A percentile compares a stretch with the other conserved stretches of the same genome.
Conservation (phyloP, 129 eudicot genomes). For the Lonicera japonica region DNA sequence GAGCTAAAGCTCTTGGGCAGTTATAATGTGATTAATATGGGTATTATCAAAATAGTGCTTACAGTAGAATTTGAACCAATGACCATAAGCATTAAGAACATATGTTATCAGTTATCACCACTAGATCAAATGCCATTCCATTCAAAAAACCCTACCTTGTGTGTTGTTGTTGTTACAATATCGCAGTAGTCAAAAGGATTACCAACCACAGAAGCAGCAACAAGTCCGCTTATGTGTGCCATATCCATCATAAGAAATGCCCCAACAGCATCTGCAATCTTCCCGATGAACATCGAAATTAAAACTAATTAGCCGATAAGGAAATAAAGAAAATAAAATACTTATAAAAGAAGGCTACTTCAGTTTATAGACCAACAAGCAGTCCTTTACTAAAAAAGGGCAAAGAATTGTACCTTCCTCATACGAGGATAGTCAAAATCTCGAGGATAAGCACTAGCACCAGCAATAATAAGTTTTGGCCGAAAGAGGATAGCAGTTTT, state of each 20-base stretch:
- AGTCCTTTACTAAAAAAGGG: background rate
- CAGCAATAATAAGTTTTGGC: slow-evolving; percentile 92
- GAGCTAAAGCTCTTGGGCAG: too few relatives aligned
- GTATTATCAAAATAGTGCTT: too few relatives aligned
- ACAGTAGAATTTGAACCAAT: too few relatives aligned
- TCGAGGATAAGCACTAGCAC: slow-evolving; percentile 98
- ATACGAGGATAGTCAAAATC: slow-evolving; percentile 93
- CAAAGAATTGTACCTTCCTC: slow-evolving; percentile 60
- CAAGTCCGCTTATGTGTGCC: slow-evolving; percentile 99
- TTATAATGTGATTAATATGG: too few relatives aligned
- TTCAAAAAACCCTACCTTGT: too few relatives aligned
- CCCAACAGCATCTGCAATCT: slow-evolving; percentile 91
- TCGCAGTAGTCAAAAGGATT: slow-evolving; percentile 89
- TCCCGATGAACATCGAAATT: slow-evolving; percentile 22
- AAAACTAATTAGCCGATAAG: slow-evolving; percentile 9
- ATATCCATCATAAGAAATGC: slow-evolving; percentile 98
- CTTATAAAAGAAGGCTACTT: slow-evolving; percentile 22
- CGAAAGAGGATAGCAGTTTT: slow-evolving; percentile 82
- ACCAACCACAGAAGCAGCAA: slow-evolving; percentile 41
- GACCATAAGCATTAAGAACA: too few relatives aligned
- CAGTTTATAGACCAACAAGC: background rate
- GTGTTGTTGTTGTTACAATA: slow-evolving; percentile 94
- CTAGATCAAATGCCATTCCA: too few relatives aligned
- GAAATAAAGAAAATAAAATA: background rate
- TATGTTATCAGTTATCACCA: too few relatives aligned